A percentile compares a stretch with the other conserved stretches of the same genome.
phyloP scores from a whole-genome alignment of 1,284 basidiomycete genomes.

The Cutaneotrichosporon curvatum region DNA sequence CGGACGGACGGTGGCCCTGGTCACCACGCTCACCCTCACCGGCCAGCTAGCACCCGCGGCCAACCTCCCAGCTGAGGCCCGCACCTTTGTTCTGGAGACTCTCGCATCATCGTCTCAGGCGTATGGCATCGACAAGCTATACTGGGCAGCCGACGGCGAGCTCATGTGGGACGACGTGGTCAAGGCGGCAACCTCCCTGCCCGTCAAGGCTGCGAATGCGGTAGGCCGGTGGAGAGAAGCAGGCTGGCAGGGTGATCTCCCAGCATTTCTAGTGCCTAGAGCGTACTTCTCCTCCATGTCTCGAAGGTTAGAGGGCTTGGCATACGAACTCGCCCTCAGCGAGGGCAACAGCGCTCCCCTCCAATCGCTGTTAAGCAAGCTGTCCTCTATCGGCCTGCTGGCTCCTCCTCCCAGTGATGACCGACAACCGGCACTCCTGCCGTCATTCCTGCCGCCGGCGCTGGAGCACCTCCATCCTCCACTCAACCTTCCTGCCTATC shows the following conservation, averaged over 20 bases:
- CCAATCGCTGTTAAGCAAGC: slow-evolving; percentile 24
- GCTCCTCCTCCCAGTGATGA: slow-evolving; percentile 7
- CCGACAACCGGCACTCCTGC: slow-evolving; percentile 25
- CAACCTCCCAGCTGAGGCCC: slow-evolving; percentile 15
- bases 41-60: slow-evolving; percentile 16
- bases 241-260: slow-evolving; percentile 23
- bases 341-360: slow-evolving; percentile 13
- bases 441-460: slow-evolving; percentile 31
- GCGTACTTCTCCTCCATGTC: slow-evolving; percentile 54
- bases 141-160: slow-evolving; percentile 27
- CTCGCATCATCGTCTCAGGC: slow-evolving; percentile 54
- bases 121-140: slow-evolving; percentile 64
- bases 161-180: slow-evolving; percentile 40
- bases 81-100: slow-evolving; percentile 39
- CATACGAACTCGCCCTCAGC: slow-evolving; percentile 51
- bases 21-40: slow-evolving; percentile 28
- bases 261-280: slow-evolving; percentile 32
- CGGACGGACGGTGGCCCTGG: slow-evolving; percentile 18
- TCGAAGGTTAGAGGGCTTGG: slow-evolving; percentile 30
- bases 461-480: slow-evolving; percentile 49
- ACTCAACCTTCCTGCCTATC: slow-evolving; percentile 54
- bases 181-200: slow-evolving; percentile 21
- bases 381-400: slow-evolving; percentile 29
- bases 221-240: slow-evolving; percentile 45
- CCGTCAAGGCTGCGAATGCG: slow-evolving; percentile 39